Conservation (phyloP, 768 basidiomycete genomes). For the Lentinula lateritia region DNA sequence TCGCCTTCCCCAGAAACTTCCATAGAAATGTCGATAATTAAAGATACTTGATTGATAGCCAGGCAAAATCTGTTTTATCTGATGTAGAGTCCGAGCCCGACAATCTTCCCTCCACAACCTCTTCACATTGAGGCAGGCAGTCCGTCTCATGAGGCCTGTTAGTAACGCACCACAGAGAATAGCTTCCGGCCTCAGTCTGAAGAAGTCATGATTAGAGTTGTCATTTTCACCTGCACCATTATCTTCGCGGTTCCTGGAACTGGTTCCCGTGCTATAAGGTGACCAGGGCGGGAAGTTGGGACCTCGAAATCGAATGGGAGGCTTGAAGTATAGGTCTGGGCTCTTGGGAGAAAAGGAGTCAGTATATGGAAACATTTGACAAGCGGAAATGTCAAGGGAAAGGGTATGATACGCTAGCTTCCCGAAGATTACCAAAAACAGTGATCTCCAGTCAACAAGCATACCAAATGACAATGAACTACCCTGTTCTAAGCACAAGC, state of each 20-base stretch:
- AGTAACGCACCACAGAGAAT: not conserved
- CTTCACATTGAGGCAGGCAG: slow-evolving; percentile 61
- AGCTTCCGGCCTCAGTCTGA: slow-evolving; percentile 52
- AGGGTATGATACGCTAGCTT: not conserved
- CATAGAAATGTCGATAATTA: not conserved
- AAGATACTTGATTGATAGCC: not conserved
- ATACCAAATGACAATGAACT: not conserved
- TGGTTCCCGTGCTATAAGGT: not conserved
- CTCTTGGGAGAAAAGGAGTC: not conserved
- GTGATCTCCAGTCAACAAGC: not conserved
- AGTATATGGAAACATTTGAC: not conserved
- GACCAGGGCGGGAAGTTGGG: not conserved
- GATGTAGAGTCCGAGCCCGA: not conserved
- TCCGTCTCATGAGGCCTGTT: not conserved
- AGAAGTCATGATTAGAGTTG: slow-evolving; percentile 42
- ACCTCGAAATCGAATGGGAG: not conserved
- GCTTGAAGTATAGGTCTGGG: not conserved
- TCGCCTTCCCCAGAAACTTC: not conserved
- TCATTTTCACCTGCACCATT: not conserved
- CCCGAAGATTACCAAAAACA: not conserved
- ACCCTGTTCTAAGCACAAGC: not conserved
- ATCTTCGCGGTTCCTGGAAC: not conserved
- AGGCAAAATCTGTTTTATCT: not conserved
- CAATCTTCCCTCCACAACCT: slow-evolving; percentile 38
- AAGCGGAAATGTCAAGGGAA: not conserved